phyloP scores from a whole-genome alignment of 192 early-diverging fungal species.

The Umbelopsis vinacea region DNA sequence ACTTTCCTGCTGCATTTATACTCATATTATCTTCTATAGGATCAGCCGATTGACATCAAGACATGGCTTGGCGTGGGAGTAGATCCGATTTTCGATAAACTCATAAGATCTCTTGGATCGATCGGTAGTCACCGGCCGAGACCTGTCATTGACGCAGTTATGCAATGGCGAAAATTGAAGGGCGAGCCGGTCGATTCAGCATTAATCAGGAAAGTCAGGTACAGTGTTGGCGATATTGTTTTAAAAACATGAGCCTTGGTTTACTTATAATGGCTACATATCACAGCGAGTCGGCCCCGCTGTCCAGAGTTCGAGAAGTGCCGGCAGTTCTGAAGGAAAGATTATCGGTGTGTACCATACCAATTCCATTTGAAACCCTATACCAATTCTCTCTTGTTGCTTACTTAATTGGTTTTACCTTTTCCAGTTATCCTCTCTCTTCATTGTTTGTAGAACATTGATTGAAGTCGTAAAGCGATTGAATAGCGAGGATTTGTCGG shows the following conservation, averaged over 20 bases:
- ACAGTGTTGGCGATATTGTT: neutral
- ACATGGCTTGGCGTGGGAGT: conserved; percentile 63
- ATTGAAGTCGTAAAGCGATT: conserved; percentile 84
- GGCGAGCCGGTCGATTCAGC: conserved; percentile 52
- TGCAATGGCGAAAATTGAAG: conserved; percentile 76
- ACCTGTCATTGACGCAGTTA: conserved; percentile 78
- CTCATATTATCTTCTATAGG: conserved; percentile 43
- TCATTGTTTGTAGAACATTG: conserved; percentile 87
- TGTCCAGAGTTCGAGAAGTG: conserved; percentile 51
- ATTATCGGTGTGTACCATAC: conserved; percentile 53
- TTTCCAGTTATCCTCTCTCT: conserved; percentile 68
- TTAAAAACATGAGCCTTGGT: no score
- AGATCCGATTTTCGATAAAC: conserved; percentile 83
- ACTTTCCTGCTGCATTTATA: conserved; percentile 16
- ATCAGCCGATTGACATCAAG: conserved; percentile 67
- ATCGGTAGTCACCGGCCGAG: conserved; percentile 85
- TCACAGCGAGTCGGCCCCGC: conserved; percentile 32
- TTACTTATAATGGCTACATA: no score
- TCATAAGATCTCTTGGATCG: conserved; percentile 77
- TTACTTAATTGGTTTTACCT: conserved; percentile 1
- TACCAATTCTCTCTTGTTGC: neutral
- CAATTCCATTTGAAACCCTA: neutral
- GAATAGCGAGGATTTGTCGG: conserved; percentile 69
- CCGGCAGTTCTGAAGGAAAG: conserved; percentile 64
- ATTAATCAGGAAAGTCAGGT: conserved; percentile 39